Percentiles rank a stretch among this genome's conserved stretches.
Evolutionary conservation across 177 flowering plant genomes (phyloP).

Genomic region (Telopea speciosissima): DNA sequence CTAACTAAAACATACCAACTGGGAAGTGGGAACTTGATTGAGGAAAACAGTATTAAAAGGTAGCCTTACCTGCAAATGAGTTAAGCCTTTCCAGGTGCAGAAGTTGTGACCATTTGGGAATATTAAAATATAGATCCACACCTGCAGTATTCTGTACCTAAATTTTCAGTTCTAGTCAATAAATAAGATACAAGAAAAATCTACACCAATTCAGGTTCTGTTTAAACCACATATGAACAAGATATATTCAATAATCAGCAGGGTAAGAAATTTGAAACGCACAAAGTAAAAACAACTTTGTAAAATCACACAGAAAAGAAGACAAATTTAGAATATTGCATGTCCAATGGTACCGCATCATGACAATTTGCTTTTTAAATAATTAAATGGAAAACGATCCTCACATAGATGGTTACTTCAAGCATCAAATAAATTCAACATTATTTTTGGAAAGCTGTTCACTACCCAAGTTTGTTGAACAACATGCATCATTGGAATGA

Average conservation of each 20-base stretch:
- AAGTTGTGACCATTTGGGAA: constrained; percentile 57
- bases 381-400: too few species aligned
- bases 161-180: constrained; percentile 19
- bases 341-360: too few species aligned
- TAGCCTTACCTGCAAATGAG: constrained; percentile 52
- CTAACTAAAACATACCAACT: too few species aligned
- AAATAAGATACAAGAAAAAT: not conserved
- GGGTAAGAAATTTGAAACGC: not conserved
- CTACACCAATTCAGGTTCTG: not conserved
- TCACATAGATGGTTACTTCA: too few species aligned
- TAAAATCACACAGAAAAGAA: too few species aligned
- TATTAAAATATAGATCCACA: constrained; percentile 50
- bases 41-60: not conserved
- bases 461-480: too few species aligned
- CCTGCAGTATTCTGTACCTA: constrained; percentile 67
- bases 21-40: too few species aligned
- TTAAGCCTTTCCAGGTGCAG: constrained; percentile 57
- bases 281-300: not conserved
- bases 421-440: too few species aligned
- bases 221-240: not conserved
- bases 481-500: too few species aligned
- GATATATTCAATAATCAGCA: not conserved
- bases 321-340: too few species aligned
- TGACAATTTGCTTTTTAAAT: too few species aligned
- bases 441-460: too few species aligned